phyloP scores from a whole-genome alignment of 768 basidiomycete genomes.

The Lactarius deliciosus region DNA sequence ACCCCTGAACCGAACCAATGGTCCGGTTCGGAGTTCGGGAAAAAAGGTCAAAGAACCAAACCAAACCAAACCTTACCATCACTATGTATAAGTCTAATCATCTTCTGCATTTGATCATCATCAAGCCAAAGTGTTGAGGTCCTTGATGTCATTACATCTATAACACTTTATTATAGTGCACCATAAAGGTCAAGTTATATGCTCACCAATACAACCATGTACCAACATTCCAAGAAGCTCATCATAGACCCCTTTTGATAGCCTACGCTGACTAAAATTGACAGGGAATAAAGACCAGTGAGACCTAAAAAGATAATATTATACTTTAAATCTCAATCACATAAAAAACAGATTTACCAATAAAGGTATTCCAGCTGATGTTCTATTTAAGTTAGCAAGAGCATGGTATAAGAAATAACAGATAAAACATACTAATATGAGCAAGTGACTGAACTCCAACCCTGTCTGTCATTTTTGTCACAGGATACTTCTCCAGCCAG shows the following conservation, averaged over 20 bases:
- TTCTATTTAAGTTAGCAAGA: neutral
- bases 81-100: neutral
- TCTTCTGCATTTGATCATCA: conserved; percentile 2
- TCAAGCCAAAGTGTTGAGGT: neutral
- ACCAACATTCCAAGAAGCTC: conserved; percentile 40
- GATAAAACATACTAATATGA: neutral
- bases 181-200: neutral
- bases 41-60: too few species aligned
- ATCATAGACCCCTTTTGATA: conserved; percentile 27
- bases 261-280: conserved; percentile 2
- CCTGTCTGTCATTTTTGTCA: too few species aligned
- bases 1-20: too few species aligned
- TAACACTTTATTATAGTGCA: neutral
- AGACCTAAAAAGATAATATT: conserved; percentile 19
- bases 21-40: too few species aligned
- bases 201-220: conserved; percentile 42
- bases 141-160: conserved; percentile 1
- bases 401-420: neutral
- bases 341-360: too few species aligned
- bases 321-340: too few species aligned
- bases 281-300: conserved; percentile 33
- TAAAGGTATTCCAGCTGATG: conserved; percentile 17
- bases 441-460: conserved; percentile 1
- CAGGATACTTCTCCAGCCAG: neutral
- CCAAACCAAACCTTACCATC: too few species aligned